A percentile compares a stretch with the other conserved stretches of the same genome.
Evolutionary conservation across 805 yeast species (phyloP).

Genomic region (Candida ponderosae): DNA sequence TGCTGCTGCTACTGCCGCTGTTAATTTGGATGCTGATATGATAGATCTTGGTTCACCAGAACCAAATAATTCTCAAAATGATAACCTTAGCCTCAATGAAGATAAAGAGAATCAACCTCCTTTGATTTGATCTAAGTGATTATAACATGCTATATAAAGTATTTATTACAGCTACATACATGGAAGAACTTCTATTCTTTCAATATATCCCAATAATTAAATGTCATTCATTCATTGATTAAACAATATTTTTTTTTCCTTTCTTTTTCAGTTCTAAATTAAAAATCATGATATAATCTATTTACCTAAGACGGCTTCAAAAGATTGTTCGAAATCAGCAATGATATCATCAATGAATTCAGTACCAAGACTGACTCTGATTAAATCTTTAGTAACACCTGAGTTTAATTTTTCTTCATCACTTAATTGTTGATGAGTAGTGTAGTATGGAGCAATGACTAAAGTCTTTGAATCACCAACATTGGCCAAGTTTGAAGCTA

Average conservation of each 20-base stretch:
- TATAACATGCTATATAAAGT: too few species aligned
- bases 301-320: conserved; percentile 46
- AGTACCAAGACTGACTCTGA: conserved; percentile 86
- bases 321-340: conserved; percentile 82
- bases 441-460: conserved; percentile 92
- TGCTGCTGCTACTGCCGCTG: conserved; percentile 6
- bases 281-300: background rate
- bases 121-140: too few species aligned
- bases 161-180: too few species aligned
- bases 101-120: too few species aligned
- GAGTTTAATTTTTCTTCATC: conserved; percentile 74
- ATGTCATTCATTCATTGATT: too few species aligned
- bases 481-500: conserved; percentile 90
- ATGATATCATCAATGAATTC: conserved; percentile 89
- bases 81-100: too few species aligned
- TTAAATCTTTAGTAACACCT: conserved; percentile 84
- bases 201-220: too few species aligned
- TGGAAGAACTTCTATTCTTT: too few species aligned
- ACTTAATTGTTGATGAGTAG: conserved; percentile 88
- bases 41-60: background rate
- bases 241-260: too few species aligned
- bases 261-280: too few species aligned
- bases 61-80: too few species aligned
- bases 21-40: conserved; percentile 7
- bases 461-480: conserved; percentile 96